Base-by-base conservation (phyloP, 495 filamentous ascomycete genomes). In the Jackrogersella minutella region DNA sequence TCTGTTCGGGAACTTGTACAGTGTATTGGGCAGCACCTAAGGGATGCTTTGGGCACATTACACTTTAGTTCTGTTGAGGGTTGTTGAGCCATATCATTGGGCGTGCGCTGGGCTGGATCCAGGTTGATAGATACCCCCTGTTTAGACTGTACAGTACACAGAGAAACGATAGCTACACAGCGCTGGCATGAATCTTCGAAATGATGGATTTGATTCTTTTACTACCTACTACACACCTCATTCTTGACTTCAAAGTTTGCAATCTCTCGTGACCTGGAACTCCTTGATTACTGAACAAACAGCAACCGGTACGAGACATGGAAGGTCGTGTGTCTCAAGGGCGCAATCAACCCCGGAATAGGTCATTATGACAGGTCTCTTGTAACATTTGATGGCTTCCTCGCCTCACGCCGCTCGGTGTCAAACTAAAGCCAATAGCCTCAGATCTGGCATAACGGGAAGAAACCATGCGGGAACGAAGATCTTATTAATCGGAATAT, bases 61-160 rank as follows among this genome's bases (percentile, higher is more conserved):
- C 64, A 65, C 66, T 57, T 70, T 71, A 63, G 65, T 61, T 64
- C 63, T 60, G 61, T 74, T 66, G 65, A 72, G 68, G 68, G 70
- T 71, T 69, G 66, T 70, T 71, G 46, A 72, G 68, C 69, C 69
- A 64, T 59, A 58, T 64, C 62, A 66, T 62, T 68, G 72, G 64
- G 73, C 69, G 73, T 70, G 66, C 65, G 70, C 77, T 79, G 76
- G 79, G 68, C 80, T 81, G 80, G 80, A 70, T 74, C 79, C 79
- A 77, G 74, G 72, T 78, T 68, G 67, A 75, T 79, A 78, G 76
- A 81, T 79, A 79, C 77, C 71, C 71, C 68, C 69, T 61, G 59
- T 74, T 80, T 79, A 79, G 76, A 78, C 75, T 79, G 78, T 81
- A 81, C 70, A 79, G 58, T 78, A 80, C 58, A 69, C 71, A 79